These are phyloP conservation scores for Zoysia pacifica DNA, from an alignment of 176 grass and related monocot genomes.

Conservation along the genomic window DNA sequence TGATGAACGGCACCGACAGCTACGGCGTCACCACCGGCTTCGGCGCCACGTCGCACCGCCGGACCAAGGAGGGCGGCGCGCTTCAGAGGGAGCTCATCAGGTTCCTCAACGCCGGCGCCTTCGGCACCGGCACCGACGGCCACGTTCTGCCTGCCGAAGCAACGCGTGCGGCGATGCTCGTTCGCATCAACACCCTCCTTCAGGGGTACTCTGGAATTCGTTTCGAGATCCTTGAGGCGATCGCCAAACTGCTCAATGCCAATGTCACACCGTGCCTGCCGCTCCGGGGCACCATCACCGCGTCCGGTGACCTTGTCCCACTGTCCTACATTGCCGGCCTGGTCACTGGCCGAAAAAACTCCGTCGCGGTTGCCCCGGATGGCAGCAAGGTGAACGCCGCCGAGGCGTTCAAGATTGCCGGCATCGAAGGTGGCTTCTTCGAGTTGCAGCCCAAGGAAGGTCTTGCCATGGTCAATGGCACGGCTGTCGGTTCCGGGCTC, in stretches of 20 bases:
- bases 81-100: too few relatives aligned
- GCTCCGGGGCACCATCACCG: slow-evolving; percentile 58
- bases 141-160: slow-evolving; percentile 37
- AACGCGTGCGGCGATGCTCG: slow-evolving; percentile 52
- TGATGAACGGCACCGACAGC: slow-evolving; percentile 57
- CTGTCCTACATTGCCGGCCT: slow-evolving; percentile 61
- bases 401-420: too few relatives aligned
- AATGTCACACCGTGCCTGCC: slow-evolving; percentile 59
- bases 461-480: slow-evolving; percentile 85
- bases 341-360: slow-evolving; percentile 42
- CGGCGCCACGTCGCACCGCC: too few relatives aligned
- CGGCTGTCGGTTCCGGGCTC: slow-evolving; percentile 77
- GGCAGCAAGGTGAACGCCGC: background rate
- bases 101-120: too few relatives aligned
- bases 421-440: too few relatives aligned
- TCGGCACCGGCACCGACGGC: too few relatives aligned
- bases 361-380: background rate
- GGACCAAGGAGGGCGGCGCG: too few relatives aligned
- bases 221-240: slow-evolving; percentile 64
- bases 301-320: slow-evolving; percentile 59
- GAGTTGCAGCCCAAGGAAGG: slow-evolving; percentile 60
- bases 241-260: slow-evolving; percentile 50
- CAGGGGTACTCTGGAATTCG: slow-evolving; percentile 63
- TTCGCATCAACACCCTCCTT: slow-evolving; percentile 60
- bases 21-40: slow-evolving; percentile 71